Base-by-base conservation (phyloP, 2,329 filamentous ascomycete genomes). In the Fusarium scirpi region DNA sequence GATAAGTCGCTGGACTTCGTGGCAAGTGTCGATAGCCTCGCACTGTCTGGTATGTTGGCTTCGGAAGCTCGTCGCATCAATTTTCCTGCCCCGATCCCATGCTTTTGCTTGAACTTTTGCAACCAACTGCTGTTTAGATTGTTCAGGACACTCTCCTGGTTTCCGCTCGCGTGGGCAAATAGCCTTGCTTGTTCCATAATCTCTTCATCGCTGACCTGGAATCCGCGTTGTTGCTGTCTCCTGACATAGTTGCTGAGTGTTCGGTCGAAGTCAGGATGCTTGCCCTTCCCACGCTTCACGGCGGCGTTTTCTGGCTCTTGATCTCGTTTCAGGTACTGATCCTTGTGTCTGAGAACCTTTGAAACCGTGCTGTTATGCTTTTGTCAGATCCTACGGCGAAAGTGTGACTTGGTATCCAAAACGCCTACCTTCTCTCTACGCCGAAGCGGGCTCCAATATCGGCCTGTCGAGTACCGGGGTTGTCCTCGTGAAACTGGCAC, bases 361-460 rank as follows among this genome's bases (percentile, higher is more conserved):
- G 96, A 99, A n/a, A 99, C 96, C 51, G 96, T 99, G 83, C 96
- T 99, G 67, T 54, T 48, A 51, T 58, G 32, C 20, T 52, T 48
- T 55, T 62, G 74, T 78, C 62, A 78, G 76, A 62, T 43, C 49
- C 20, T 81, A 76, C 76, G 62, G 44, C 63, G 38, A 30, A 55
- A 57, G 44, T 40, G 34, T 40, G 45, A 27, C 49, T 58, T 47
- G 24, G 32, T 41, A 51, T 53, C 49, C 61, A 52, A 59, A 69
- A 69, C 58, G 62, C 83, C 80, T 90, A 98, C 96, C 96, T 98
- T 91, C 96, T 86, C 83, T 99, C 96, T 55, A 99, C 96, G 38
- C 94, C 95, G 82, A 99, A 99, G 78, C 94, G 90, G 63, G 91
- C 92, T 82, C 96, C 96, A 81, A 99, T 99, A 77, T 98, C 95